Base-by-base conservation (phyloP, 1,139 yeast genomes). In the Zygotorulaspora mrakii region DNA sequence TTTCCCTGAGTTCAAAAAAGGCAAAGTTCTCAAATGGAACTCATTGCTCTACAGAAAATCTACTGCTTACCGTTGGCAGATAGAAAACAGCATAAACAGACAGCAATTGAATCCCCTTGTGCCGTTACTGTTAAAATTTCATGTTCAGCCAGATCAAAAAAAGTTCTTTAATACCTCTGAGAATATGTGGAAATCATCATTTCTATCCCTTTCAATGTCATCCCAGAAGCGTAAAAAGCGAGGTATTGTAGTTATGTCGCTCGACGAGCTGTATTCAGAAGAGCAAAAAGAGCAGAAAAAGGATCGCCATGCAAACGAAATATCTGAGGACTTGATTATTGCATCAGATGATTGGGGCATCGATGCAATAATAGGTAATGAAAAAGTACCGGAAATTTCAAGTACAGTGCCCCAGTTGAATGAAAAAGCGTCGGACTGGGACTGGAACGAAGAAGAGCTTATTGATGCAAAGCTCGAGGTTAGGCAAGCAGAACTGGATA, bases 321-420 rank as follows among this genome's bases (percentile, higher is more conserved):
- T 59, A 18, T 71, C 76, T 21, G 77, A 77, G 40, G 86, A 82
- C 46, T 64, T 85, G 39, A 68, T 83, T 4, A 66, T 87, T 30
- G 84, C 94, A 0, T 75, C 91, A 0, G 82, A 86, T 12, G 91
- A 84, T 51, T 88, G 96, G 96, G 82, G 86, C 54, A 85, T 82
- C 53, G 80, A 77, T 21, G 68, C 68, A 4, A 77, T 83, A 12
- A 67, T 83, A 16, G 76, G 79, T 38, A 71, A 42, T 5, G 39
- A 43, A 14, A 29, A 17, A 17, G 37, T 37, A 12, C 40, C 39
- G 7, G 37, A 33, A 28, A 26, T 11, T 8, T 35, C 40, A 11
- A 33, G 35, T 27, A 32, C 40, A 26, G 17, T 34, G 29, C 45
- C 47, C 2, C 55, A 57, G 25, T 43, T 62, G 5, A 64, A 61